Evolutionary conservation across 495 filamentous ascomycete genomes (phyloP).

Genomic region (Tuber umbilicatum): DNA sequence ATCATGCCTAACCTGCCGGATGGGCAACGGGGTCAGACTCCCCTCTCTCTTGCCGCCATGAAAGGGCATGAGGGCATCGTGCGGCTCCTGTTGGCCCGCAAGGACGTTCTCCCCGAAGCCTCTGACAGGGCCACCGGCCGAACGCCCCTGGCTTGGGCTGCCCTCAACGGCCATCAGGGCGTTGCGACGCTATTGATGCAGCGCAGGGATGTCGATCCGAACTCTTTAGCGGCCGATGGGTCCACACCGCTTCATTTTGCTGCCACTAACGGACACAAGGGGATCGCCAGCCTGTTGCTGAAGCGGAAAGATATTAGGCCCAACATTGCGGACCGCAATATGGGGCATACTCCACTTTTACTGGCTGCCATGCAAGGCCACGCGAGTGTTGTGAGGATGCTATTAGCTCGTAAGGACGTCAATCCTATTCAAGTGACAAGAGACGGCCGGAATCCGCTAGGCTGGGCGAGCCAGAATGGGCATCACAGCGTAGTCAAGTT

Average conservation of each 20-base stretch:
- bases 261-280: constrained; percentile 92
- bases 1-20: not conserved
- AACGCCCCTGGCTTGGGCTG: not conserved
- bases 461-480: not conserved
- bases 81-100: not conserved
- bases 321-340: not conserved
- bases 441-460: not conserved
- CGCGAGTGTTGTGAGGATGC: not conserved
- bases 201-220: constrained; percentile 58
- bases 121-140: not conserved
- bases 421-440: not conserved
- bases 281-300: constrained; percentile 76
- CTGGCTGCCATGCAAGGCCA: not conserved
- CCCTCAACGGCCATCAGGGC: not conserved
- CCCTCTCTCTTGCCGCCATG: not conserved
- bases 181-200: not conserved
- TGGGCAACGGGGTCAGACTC: not conserved
- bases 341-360: not conserved
- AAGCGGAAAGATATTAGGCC: constrained; percentile 47
- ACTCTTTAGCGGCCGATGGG: constrained; percentile 41
- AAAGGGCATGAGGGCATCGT: not conserved
- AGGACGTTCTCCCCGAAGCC: not conserved
- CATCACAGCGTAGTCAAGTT: not conserved
- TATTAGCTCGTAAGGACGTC: not conserved
- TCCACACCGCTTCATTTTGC: constrained; percentile 97